These are phyloP conservation scores for Fusarium pilosicola DNA, from an alignment of 2,329 filamentous ascomycete genomes.

Conservation along the genomic window DNA sequence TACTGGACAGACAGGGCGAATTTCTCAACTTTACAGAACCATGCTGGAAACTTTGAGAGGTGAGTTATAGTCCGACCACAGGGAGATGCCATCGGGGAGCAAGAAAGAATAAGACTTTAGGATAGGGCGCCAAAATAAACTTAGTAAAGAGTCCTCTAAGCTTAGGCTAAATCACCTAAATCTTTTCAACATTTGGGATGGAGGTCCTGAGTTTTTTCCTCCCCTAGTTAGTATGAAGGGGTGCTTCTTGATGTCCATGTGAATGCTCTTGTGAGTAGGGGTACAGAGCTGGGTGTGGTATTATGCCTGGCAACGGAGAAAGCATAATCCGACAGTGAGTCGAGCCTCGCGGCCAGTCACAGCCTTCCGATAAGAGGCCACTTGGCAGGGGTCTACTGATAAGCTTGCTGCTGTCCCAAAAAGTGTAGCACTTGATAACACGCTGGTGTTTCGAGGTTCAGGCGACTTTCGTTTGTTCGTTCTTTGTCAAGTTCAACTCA, in stretches of 20 bases:
- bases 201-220: not conserved
- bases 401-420: slow-evolving; percentile 24
- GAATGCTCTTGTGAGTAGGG: not conserved
- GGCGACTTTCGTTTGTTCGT: slow-evolving; percentile 24
- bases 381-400: slow-evolving; percentile 30
- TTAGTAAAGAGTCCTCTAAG: not conserved
- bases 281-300: not conserved
- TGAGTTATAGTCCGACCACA: not conserved
- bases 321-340: slow-evolving; percentile 19
- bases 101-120: not conserved
- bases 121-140: not conserved
- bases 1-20: not conserved
- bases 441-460: slow-evolving; percentile 46
- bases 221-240: not conserved
- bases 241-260: not conserved
- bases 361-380: slow-evolving; percentile 32
- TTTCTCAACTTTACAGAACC: not conserved
- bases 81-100: not conserved
- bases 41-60: not conserved
- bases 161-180: not conserved
- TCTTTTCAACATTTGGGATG: not conserved
- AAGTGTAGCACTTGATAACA: slow-evolving; percentile 48
- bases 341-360: slow-evolving; percentile 38
- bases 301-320: not conserved
- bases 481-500: not conserved